Base-by-base conservation (phyloP, 2,329 filamentous ascomycete species). In the Myriosclerotinia duriaeana region DNA sequence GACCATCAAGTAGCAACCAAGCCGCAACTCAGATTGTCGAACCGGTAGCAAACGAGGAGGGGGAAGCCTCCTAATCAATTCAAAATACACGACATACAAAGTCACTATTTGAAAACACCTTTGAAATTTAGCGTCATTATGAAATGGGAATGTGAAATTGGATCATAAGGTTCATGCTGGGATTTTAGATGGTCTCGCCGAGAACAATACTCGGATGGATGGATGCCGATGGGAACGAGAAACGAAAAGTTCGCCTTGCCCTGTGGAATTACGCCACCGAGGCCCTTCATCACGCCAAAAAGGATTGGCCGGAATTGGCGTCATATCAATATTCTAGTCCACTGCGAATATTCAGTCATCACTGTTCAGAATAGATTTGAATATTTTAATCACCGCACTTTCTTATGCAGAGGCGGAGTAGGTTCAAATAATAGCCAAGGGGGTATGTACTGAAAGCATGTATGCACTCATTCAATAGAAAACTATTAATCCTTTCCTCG, bases 91-190 rank as follows among this genome's bases (percentile, higher is more conserved):
- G 30, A 36, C 34, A 53, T 42, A 61, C 8, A 53, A 40, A 53
- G 54, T 48, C 40, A 56, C 42, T 50, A 15, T 15, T 48, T 67
- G 52, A 64, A 30, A 59, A 14, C 53, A 40, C 20, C 38, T 69
- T 69, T 69, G 68, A 69, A 67, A 61, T 50, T 72, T 72, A 74
- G 71, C 71, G 69, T 71, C 69, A 70, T 70, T 66, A 64, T 67
- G 62, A 58, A 66, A 48, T 60, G 69, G 65, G 61, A 66, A 50
- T 60, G 64, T 65, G 64, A 44, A 53, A 53, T 30, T 52, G 38
- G 40, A 52, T 60, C 20, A 52, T 40, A 17, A 54, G 38, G 42
- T 54, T 38, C 36, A 64, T 22, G 11, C 20, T 34, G 66, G 50
- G 20, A 3, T 46, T 30, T n/a, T 22, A 30, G 38, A 38, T 17